Evolutionary conservation across 129 eudicot genomes (phyloP).

Genomic region (Erigeron canadensis): DNA sequence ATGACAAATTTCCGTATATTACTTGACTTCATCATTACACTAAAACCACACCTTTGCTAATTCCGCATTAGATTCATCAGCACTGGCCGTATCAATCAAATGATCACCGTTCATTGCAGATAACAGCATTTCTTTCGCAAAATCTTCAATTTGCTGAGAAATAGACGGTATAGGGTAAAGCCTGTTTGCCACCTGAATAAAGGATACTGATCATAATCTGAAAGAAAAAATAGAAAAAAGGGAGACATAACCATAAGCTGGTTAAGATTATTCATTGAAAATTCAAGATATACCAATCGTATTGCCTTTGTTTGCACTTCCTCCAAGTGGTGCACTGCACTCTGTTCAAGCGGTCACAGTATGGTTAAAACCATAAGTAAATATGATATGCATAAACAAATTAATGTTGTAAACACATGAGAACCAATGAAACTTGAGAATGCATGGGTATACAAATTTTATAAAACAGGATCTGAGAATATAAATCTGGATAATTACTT

Average conservation of each 20-base stretch:
- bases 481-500: too few relatives aligned
- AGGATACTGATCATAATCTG: conserved; percentile 7
- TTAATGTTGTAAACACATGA: conserved; percentile 4
- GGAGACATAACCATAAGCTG: conserved; percentile 2
- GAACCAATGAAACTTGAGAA: background rate
- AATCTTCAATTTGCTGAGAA: conserved; percentile 73
- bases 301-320: conserved; percentile 96
- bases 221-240: background rate
- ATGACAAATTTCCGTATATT: conserved; percentile 2
- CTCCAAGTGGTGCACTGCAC: conserved; percentile 96
- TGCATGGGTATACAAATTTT: background rate
- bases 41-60: conserved; percentile 53
- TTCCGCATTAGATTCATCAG: conserved; percentile 47
- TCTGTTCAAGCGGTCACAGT: conserved; percentile 44
- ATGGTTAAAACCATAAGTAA: conserved; percentile 12
- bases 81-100: conserved; percentile 26
- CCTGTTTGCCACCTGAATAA: conserved; percentile 86
- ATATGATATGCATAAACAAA: background rate
- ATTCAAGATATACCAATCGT: conserved; percentile 70
- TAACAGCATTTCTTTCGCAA: conserved; percentile 79
- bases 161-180: conserved; percentile 78
- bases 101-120: conserved; percentile 46
- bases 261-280: background rate
- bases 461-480: background rate
- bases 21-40: conserved; percentile 8